phyloP scores from a whole-genome alignment of 2,329 filamentous ascomycete species.

The Fusarium abutilonis region DNA sequence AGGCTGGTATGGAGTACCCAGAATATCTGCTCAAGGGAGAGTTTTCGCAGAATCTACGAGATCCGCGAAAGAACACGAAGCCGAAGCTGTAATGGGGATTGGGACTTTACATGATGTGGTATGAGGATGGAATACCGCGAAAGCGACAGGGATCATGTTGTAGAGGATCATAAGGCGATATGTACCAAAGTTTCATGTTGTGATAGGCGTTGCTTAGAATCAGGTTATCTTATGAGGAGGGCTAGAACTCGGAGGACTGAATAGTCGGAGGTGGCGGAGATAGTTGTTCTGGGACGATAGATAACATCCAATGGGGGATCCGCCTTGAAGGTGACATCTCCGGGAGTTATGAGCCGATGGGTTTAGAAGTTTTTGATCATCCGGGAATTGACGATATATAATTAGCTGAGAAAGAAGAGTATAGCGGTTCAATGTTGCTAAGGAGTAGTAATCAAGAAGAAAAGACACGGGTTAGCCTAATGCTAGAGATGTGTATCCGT shows the following conservation, averaged over 20 bases:
- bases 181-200: not conserved
- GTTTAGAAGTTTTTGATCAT: not conserved
- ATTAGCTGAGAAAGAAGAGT: not conserved
- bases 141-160: not conserved
- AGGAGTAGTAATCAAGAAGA: not conserved
- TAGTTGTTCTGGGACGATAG: constrained; percentile 23
- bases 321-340: constrained; percentile 24
- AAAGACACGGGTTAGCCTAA: not conserved
- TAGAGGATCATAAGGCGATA: not conserved
- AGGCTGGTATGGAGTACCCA: constrained; percentile 62
- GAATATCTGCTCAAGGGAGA: constrained; percentile 55
- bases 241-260: not conserved
- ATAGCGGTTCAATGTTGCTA: too few relatives aligned
- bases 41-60: constrained; percentile 50
- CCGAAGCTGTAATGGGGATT: constrained; percentile 52
- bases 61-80: constrained; percentile 49
- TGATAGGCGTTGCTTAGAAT: not conserved
- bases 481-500: not conserved
- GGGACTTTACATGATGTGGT: not conserved
- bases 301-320: constrained; percentile 13
- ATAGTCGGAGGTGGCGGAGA: constrained; percentile 33
- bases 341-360: constrained; percentile 21
- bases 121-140: not conserved
- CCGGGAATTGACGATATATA: not conserved
- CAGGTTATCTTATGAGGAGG: constrained; percentile 16